Base-by-base conservation (phyloP, 2,329 filamentous ascomycete genomes). In the Alternaria sp. region DNA sequence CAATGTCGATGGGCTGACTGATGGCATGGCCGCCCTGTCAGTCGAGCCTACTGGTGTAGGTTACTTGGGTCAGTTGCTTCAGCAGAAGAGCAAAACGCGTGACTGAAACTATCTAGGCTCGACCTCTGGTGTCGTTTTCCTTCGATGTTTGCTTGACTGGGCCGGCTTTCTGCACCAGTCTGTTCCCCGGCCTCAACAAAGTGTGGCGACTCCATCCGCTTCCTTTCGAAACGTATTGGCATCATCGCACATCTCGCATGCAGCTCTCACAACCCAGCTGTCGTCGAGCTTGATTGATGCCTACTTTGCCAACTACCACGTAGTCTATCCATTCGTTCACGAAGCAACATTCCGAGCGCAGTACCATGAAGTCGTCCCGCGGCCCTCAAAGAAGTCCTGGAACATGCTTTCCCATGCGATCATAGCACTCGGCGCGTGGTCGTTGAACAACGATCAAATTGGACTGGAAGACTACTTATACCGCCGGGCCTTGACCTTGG, bases 311-410 rank as follows among this genome's bases (percentile, higher is more conserved):
- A 71, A 73, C 30, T 74, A 71, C 18, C 71, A 74, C 55, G 60
- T 71, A 4, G 66, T 67, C 41, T 74, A 73, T 15, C 71, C 71
- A 0, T 74, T 74, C n/a, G 67, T 74, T 3, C 71, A 74, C 25
- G 71, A 74, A 51, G 69, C 69, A 15, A 72, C 69, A 6, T 74
- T 74, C 30, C 71, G 71, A n/a, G 70, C 71, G 12, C 71, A 74
- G 44, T 71, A 67, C 37, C 69, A 74, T 30, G 70, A 74, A 43
- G 67, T 74, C 7, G 66, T 74, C 41, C 65, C 70, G 9, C 71
- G 71, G 3, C 71, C 71, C 18, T 58, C 70, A 1, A 64, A 68
- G 33, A 54, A 63, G 50, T 69, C 71, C 1, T 74, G 71, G 71
- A 65, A 73, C 25, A 74, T 74, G 69, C 64, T 74, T 2, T 74